phyloP scores from a whole-genome alignment of 129 eudicot species.

The Escallonia herrerae region DNA sequence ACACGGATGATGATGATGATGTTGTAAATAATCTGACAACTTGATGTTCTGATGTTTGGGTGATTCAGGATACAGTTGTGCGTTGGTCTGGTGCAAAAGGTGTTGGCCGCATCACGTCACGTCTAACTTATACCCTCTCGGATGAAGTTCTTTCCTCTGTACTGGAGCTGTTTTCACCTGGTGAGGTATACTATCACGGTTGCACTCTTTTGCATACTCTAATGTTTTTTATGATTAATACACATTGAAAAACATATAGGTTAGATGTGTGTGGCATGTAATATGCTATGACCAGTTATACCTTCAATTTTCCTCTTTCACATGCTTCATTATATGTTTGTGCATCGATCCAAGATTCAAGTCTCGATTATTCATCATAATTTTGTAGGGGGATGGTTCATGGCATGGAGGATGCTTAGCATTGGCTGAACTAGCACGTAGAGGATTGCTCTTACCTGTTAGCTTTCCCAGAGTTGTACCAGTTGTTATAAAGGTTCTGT shows the following conservation, averaged over 20 bases:
- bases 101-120: conserved; percentile 84
- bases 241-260: background rate
- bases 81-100: conserved; percentile 99
- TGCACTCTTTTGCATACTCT: too few relatives aligned
- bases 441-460: conserved; percentile 93
- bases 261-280: background rate
- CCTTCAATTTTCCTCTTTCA: background rate
- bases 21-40: background rate
- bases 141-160: conserved; percentile 92
- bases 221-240: too few relatives aligned
- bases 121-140: conserved; percentile 64
- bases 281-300: too few relatives aligned
- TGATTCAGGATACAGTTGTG: conserved; percentile 87
- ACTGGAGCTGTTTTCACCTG: conserved; percentile 87
- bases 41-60: conserved; percentile 1
- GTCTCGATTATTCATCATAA: conserved; percentile 1
- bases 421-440: conserved; percentile 96
- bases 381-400: conserved; percentile 92
- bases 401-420: conserved; percentile 99
- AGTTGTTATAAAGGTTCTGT: conserved; percentile 73
- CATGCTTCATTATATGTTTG: background rate
- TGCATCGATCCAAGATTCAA: background rate
- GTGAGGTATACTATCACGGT: conserved; percentile 56
- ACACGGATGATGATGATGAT: too few relatives aligned
- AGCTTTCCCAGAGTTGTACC: conserved; percentile 96